These are phyloP conservation scores for Psilocybe cubensis DNA, from an alignment of 768 basidiomycete genomes.

Conservation along the genomic window DNA sequence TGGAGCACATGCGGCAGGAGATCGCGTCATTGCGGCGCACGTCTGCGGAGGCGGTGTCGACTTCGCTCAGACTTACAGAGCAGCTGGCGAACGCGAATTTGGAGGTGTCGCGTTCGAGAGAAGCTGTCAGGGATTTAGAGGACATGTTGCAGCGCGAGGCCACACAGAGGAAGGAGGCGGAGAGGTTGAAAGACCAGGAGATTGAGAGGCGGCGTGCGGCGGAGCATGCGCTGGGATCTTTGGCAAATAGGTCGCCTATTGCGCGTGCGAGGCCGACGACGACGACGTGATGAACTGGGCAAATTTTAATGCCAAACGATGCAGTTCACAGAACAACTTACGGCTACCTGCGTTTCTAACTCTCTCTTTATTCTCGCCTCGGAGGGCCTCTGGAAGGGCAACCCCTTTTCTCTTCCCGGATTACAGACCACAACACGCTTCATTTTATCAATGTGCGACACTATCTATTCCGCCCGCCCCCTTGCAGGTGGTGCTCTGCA, in stretches of 20 bases:
- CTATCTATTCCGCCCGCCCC: background rate
- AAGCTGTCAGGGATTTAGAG: slow-evolving; percentile 58
- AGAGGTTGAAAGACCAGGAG: slow-evolving; percentile 50
- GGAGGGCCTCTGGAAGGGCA: background rate
- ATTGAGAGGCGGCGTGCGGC: slow-evolving; percentile 46
- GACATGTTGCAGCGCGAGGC: slow-evolving; percentile 63
- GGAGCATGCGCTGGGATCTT: slow-evolving; percentile 26
- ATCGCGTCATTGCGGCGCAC: slow-evolving; percentile 65
- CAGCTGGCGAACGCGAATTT: slow-evolving; percentile 69
- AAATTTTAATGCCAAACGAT: too few species aligned
- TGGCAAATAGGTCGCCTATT: slow-evolving; percentile 21
- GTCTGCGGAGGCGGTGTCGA: slow-evolving; percentile 67
- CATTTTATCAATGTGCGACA: background rate
- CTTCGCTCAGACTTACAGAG: slow-evolving; percentile 67
- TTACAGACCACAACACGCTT: too few species aligned
- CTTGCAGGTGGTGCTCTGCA: background rate
- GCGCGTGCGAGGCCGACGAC: slow-evolving; percentile 9
- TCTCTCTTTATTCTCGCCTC: background rate
- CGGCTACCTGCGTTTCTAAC: slow-evolving; percentile 1
- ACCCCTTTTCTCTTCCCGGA: background rate
- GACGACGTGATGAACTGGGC: too few species aligned
- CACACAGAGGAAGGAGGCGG: slow-evolving; percentile 59
- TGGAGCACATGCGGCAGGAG: slow-evolving; percentile 71
- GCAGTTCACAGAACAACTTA: too few species aligned
- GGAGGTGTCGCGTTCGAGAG: slow-evolving; percentile 58